Evolutionary conservation across 129 eudicot species (phyloP).

Genomic region (Tanacetum coccineum): DNA sequence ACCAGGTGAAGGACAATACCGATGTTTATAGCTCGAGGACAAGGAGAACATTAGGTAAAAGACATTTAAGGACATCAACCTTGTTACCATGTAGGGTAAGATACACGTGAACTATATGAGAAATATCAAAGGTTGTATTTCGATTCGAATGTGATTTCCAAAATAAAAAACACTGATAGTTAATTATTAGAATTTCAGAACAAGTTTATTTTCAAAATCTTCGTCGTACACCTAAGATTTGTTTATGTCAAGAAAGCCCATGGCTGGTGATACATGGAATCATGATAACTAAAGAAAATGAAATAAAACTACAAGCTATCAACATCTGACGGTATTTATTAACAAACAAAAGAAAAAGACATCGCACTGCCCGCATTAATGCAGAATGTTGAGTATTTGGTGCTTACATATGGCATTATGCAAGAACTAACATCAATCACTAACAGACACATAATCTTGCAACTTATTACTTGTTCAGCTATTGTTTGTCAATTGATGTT

Average conservation of each 20-base stretch:
- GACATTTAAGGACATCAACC: conserved; percentile 18
- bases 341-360: background rate
- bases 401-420: conserved; percentile 26
- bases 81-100: conserved; percentile 18
- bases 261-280: conserved; percentile 14
- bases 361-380: conserved; percentile 14
- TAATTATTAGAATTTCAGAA: background rate
- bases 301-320: conserved; percentile 29
- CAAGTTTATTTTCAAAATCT: background rate
- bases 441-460: too few relatives aligned
- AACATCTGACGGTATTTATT: conserved; percentile 21
- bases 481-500: conserved; percentile 11
- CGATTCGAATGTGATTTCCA: background rate
- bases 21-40: conserved; percentile 11
- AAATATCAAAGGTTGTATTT: conserved; percentile 15
- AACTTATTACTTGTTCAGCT: conserved; percentile 7
- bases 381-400: conserved; percentile 19
- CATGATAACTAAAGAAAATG: conserved; percentile 14
- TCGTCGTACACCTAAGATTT: background rate
- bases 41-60: conserved; percentile 10
- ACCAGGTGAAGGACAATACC: conserved; percentile 34
- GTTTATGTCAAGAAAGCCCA: conserved; percentile 13
- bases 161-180: background rate
- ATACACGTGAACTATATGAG: conserved; percentile 6
- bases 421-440: conserved; percentile 7